Percentiles rank a stretch among this genome's conserved stretches.
Evolutionary conservation across 495 filamentous ascomycete genomes (phyloP).

Genomic region (Penicillium paxilli): DNA sequence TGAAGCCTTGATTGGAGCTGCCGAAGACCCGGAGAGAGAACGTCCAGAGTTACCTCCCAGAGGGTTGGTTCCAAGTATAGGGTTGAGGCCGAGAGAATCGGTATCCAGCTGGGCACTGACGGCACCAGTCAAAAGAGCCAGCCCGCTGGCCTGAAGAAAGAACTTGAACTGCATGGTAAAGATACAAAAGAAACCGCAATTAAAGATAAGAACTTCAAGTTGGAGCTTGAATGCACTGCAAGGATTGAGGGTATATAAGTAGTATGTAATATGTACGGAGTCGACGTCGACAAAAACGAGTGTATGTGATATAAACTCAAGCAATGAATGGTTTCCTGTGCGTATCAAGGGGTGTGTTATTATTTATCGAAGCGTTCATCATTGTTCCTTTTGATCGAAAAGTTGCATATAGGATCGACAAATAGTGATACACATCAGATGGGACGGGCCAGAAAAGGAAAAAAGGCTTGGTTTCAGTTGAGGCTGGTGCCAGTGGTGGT

Average conservation of each 20-base stretch:
- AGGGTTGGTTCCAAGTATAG: neutral
- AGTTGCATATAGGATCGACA: neutral
- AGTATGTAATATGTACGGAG: neutral
- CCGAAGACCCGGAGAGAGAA: too few relatives aligned
- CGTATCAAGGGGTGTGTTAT: neutral
- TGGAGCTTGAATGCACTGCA: neutral
- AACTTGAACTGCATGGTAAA: neutral
- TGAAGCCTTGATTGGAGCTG: too few relatives aligned
- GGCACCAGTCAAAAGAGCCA: constrained; percentile 3
- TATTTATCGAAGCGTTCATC: neutral
- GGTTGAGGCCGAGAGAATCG: neutral
- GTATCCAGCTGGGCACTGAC: neutral
- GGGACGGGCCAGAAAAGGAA: neutral
- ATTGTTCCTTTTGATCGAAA: neutral
- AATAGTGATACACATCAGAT: neutral
- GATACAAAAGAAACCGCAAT: neutral
- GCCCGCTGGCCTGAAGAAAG: neutral
- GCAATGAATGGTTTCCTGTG: neutral
- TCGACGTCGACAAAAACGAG: neutral
- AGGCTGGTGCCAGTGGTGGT: neutral
- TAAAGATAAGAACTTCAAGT: neutral
- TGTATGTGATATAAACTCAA: neutral
- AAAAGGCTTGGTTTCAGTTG: neutral
- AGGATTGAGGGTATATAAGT: neutral
- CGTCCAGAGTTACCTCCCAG: neutral